These are phyloP conservation scores for Raffaelea albimanens DNA, from an alignment of 2,329 filamentous ascomycete species.

Conservation along the genomic window DNA sequence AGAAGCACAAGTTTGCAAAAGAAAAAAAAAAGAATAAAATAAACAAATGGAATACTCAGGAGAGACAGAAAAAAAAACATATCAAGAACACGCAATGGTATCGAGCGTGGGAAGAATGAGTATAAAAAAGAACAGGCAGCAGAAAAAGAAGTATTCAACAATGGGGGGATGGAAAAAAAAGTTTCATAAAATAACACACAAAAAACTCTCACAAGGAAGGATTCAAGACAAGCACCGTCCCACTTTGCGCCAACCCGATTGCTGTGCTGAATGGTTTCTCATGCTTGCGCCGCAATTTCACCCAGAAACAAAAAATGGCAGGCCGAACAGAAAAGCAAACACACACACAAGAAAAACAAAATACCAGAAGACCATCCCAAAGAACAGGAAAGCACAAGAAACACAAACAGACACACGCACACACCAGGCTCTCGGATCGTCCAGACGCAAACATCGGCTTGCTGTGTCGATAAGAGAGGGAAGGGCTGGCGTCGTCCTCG, in stretches of 20 bases:
- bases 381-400: not conserved
- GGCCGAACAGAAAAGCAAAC: constrained; percentile 4
- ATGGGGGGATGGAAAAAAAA: not conserved
- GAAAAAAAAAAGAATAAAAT: not conserved
- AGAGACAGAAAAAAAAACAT: not conserved
- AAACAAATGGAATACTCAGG: too few relatives aligned
- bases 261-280: constrained; percentile 14
- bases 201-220: not conserved
- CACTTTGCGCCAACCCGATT: constrained; percentile 15
- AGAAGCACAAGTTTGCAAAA: not conserved
- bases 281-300: constrained; percentile 9
- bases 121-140: not conserved
- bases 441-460: too few relatives aligned
- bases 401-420: constrained; percentile 3
- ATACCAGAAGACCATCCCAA: not conserved
- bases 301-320: constrained; percentile 1
- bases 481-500: not conserved
- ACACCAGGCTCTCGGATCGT: too few relatives aligned
- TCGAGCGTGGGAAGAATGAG: constrained; percentile 4
- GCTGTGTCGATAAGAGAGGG: not conserved
- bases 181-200: not conserved
- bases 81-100: constrained; percentile 7
- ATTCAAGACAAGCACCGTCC: constrained; percentile 9
- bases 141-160: not conserved
- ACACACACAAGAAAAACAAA: not conserved